phyloP scores from a whole-genome alignment of 148 eudicot species.

The Diospyros kaki region DNA sequence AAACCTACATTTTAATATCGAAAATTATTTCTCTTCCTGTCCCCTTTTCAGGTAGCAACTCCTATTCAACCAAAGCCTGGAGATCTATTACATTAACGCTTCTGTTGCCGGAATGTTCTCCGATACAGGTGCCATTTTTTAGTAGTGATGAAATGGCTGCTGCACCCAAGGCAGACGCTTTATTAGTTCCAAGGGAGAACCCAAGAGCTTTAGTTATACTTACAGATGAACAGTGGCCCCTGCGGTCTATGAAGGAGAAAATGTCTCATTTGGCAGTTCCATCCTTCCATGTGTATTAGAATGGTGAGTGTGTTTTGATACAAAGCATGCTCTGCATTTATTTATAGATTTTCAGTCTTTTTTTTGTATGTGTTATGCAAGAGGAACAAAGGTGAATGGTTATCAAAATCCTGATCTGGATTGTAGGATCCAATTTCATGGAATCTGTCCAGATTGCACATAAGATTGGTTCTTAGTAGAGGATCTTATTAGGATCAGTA shows the following conservation, averaged over 20 bases:
- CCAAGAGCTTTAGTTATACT: slow-evolving; percentile 34
- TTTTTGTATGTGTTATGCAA: neutral
- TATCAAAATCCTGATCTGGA: too few relatives aligned
- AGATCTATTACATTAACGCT: slow-evolving; percentile 5
- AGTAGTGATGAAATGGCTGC: slow-evolving; percentile 23
- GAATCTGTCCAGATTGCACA: too few relatives aligned
- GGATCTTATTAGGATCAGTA: too few relatives aligned
- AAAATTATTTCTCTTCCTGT: too few relatives aligned
- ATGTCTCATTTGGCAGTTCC: slow-evolving; percentile 13
- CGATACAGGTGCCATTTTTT: slow-evolving; percentile 50
- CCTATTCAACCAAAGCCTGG: neutral
- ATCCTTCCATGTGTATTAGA: slow-evolving; percentile 10
- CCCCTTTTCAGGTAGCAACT: neutral
- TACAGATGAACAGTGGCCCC: slow-evolving; percentile 24
- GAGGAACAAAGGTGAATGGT: neutral
- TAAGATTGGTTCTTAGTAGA: too few relatives aligned
- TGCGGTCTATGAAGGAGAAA: slow-evolving; percentile 15
- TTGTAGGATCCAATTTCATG: too few relatives aligned
- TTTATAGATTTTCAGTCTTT: neutral
- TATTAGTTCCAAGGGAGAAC: slow-evolving; percentile 45
- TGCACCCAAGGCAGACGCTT: slow-evolving; percentile 17
- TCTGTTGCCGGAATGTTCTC: neutral
- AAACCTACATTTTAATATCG: neutral
- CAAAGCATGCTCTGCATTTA: neutral
- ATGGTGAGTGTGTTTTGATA: slow-evolving; percentile 11